Evolutionary conservation across 2,329 filamentous ascomycete genomes (phyloP).

Genomic region (Colletotrichum noveboracense): DNA sequence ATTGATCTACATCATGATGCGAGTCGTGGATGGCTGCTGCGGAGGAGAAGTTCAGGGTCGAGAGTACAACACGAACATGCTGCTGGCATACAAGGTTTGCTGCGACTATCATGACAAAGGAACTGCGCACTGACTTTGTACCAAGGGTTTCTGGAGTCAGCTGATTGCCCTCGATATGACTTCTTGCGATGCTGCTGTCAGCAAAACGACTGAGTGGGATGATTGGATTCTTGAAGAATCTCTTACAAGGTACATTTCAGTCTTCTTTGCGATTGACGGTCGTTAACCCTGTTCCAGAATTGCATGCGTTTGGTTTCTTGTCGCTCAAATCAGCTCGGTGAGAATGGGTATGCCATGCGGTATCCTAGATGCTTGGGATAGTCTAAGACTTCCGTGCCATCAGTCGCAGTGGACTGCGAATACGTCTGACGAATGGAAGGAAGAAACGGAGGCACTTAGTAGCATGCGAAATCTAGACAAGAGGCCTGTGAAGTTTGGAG

Average conservation of each 20-base stretch:
- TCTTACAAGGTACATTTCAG: background rate
- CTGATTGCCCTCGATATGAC: background rate
- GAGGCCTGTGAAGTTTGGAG: background rate
- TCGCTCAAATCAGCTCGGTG: constrained; percentile 7
- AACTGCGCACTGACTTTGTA: background rate
- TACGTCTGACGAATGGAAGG: background rate
- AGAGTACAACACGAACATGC: background rate
- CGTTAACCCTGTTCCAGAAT: background rate
- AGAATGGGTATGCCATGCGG: background rate
- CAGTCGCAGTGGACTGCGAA: constrained; percentile 1
- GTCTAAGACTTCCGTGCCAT: background rate
- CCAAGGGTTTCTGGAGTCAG: background rate
- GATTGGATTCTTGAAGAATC: constrained; percentile 13
- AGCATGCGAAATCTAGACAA: background rate
- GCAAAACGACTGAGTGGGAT: background rate
- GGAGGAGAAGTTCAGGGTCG: background rate
- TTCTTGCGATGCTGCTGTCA: background rate
- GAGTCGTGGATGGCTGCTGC: constrained; percentile 1
- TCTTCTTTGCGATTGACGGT: too few relatives aligned
- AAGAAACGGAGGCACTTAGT: background rate
- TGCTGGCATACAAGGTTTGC: constrained; percentile 5
- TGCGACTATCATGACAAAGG: background rate
- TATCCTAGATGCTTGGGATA: constrained; percentile 1
- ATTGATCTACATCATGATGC: constrained; percentile 18
- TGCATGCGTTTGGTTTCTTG: constrained; percentile 6